These are phyloP conservation scores for Boeremia lycopersici DNA, from an alignment of 2,329 filamentous ascomycete species.

Conservation along the genomic window DNA sequence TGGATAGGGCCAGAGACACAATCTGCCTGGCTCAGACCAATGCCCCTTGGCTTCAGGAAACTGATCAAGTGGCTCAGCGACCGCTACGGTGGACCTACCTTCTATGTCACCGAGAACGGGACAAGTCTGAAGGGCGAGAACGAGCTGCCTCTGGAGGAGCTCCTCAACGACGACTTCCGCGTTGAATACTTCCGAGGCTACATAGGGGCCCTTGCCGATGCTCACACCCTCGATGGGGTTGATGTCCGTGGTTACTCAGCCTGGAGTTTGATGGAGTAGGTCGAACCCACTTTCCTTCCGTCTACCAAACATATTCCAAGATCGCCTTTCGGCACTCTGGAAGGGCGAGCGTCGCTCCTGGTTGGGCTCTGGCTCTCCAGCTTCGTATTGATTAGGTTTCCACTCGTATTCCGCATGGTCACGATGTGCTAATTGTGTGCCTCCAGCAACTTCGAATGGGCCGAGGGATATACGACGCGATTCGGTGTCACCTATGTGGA, in stretches of 20 bases:
- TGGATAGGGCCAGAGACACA: constrained; percentile 83
- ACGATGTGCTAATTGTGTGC: constrained; percentile 28
- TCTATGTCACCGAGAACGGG: constrained; percentile 89
- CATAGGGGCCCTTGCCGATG: constrained; percentile 75
- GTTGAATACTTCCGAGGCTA: constrained; percentile 80
- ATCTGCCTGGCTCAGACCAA: constrained; percentile 79
- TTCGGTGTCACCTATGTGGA: constrained; percentile 87
- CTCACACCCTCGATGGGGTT: constrained; percentile 73
- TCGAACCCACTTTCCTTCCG: constrained; percentile 29
- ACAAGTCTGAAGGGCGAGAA: constrained; percentile 85
- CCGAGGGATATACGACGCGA: constrained; percentile 86
- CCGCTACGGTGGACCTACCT: constrained; percentile 75
- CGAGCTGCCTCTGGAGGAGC: constrained; percentile 70
- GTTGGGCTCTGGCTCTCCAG: background rate
- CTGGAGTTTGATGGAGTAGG: constrained; percentile 83
- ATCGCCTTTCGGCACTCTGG: background rate
- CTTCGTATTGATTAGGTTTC: background rate
- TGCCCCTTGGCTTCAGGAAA: constrained; percentile 76
- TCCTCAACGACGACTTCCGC: constrained; percentile 82
- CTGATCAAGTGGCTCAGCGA: constrained; percentile 64
- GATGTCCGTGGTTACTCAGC: constrained; percentile 81
- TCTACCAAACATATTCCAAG: background rate
- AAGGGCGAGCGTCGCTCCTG: background rate
- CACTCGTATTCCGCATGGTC: constrained; percentile 1
- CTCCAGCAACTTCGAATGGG: constrained; percentile 81